Conservation (phyloP, 805 yeast species). For the Maudiozyma serrabonitensis region DNA sequence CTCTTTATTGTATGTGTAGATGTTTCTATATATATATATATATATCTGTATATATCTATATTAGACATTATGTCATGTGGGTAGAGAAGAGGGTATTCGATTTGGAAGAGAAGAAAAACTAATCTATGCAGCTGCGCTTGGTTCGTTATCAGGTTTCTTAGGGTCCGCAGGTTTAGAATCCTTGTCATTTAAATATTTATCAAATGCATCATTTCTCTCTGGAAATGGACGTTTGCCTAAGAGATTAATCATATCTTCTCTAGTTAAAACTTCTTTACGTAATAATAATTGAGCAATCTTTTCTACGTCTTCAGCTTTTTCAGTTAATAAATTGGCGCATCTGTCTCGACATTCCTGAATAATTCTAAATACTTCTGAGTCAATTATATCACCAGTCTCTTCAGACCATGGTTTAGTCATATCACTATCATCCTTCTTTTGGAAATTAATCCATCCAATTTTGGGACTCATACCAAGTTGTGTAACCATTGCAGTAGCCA, state of each 20-base stretch:
- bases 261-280: conserved; percentile 78
- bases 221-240: conserved; percentile 89
- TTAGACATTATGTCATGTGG: not conserved
- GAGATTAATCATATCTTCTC: conserved; percentile 86
- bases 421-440: conserved; percentile 60
- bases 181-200: conserved; percentile 25
- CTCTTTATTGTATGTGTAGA: too few species aligned
- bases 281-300: conserved; percentile 81
- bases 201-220: conserved; percentile 80
- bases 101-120: not conserved
- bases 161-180: conserved; percentile 20
- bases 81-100: not conserved
- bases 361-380: conserved; percentile 70
- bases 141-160: conserved; percentile 13
- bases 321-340: conserved; percentile 59
- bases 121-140: conserved; percentile 2
- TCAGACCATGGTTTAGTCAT: conserved; percentile 85
- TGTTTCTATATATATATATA: not conserved
- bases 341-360: conserved; percentile 64
- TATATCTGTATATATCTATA: not conserved
- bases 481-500: conserved; percentile 90
- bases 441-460: conserved; percentile 70
- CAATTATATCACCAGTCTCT: conserved; percentile 72
- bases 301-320: conserved; percentile 67
- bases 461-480: conserved; percentile 83